These are phyloP conservation scores for Raphanus hybrid DNA, from an alignment of 441 rosid species.

Conservation along the genomic window DNA sequence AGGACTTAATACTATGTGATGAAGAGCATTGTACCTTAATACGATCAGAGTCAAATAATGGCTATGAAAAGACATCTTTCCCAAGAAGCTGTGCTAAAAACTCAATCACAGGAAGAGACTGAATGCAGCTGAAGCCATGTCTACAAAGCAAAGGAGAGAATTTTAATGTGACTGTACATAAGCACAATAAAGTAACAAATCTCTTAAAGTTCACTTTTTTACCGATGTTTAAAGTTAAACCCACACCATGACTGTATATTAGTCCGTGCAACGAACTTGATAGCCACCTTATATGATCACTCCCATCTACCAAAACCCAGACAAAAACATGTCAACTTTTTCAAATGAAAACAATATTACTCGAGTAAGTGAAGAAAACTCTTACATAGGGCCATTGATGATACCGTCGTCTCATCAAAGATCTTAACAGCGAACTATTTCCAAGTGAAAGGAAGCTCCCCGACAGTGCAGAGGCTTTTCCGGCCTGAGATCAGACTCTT, in stretches of 20 bases:
- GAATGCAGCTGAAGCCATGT: slow-evolving; percentile 98
- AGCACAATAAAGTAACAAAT: background rate
- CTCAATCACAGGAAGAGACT: slow-evolving; percentile 94
- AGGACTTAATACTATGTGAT: background rate
- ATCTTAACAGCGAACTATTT: slow-evolving; percentile 87
- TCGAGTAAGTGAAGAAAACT: slow-evolving; percentile 6
- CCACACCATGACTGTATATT: slow-evolving; percentile 98
- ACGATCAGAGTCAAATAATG: slow-evolving; percentile 89
- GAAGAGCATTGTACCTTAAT: slow-evolving; percentile 62
- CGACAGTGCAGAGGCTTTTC: slow-evolving; percentile 93
- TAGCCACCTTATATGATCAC: slow-evolving; percentile 79
- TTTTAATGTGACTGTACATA: background rate
- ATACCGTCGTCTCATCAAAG: slow-evolving; percentile 75
- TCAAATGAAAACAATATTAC: no score
- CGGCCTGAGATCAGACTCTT: slow-evolving; percentile 95
- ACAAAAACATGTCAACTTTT: slow-evolving; percentile 2
- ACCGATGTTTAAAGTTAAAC: slow-evolving; percentile 91
- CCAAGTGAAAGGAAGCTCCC: slow-evolving; percentile 86
- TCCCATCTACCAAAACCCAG: slow-evolving; percentile 61
- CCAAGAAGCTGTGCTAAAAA: slow-evolving; percentile 90
- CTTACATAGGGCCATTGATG: slow-evolving; percentile 77
- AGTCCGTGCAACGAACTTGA: slow-evolving; percentile 81
- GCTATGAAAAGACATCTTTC: slow-evolving; percentile 76
- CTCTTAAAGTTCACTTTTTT: background rate
- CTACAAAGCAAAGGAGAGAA: slow-evolving; percentile 40